Percentiles rank a stretch among this genome's conserved stretches.
These are phyloP conservation scores for Aspergillus funiculosus DNA, from an alignment of 495 filamentous ascomycete species.

Conservation along the genomic window DNA sequence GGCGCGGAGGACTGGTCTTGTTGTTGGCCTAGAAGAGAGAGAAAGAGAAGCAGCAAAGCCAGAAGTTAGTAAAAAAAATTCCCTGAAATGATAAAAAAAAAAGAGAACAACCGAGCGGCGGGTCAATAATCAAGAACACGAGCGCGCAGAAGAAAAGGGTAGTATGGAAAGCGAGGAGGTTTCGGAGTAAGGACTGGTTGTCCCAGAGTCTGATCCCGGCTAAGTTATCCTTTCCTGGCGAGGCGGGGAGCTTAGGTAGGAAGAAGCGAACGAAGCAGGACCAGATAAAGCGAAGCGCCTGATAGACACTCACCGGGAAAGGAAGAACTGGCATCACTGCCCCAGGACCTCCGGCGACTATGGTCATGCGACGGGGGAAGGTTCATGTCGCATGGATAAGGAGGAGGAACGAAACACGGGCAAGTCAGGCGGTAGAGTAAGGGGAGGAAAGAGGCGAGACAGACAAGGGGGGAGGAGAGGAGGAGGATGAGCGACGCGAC, in stretches of 20 bases:
- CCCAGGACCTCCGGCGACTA: slow-evolving; percentile 32
- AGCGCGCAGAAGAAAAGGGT: neutral
- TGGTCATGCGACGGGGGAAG: slow-evolving; percentile 28
- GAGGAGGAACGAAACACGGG: no score
- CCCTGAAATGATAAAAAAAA: no score
- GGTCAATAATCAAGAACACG: no score
- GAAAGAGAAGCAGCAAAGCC: neutral
- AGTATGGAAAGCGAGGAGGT: neutral
- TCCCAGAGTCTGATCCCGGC: slow-evolving; percentile 1
- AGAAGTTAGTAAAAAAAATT: slow-evolving; percentile 19
- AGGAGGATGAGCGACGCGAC: slow-evolving; percentile 1
- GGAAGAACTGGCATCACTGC: slow-evolving; percentile 33
- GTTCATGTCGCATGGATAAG: slow-evolving; percentile 32
- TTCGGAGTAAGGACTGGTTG: neutral
- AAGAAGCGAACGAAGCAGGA: neutral
- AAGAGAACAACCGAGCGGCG: no score
- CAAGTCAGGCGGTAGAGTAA: no score
- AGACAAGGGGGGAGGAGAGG: slow-evolving; percentile 3
- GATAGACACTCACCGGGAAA: slow-evolving; percentile 38
- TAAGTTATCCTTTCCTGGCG: slow-evolving; percentile 6
- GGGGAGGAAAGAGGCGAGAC: slow-evolving; percentile 7
- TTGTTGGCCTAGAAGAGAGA: slow-evolving; percentile 23
- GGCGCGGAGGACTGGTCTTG: slow-evolving; percentile 42
- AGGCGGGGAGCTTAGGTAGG: no score
- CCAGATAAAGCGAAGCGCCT: slow-evolving; percentile 13